A percentile compares a stretch with the other conserved stretches of the same genome.
Conservation (phyloP, 2,329 filamentous ascomycete species). For the Fusarium sp. region DNA sequence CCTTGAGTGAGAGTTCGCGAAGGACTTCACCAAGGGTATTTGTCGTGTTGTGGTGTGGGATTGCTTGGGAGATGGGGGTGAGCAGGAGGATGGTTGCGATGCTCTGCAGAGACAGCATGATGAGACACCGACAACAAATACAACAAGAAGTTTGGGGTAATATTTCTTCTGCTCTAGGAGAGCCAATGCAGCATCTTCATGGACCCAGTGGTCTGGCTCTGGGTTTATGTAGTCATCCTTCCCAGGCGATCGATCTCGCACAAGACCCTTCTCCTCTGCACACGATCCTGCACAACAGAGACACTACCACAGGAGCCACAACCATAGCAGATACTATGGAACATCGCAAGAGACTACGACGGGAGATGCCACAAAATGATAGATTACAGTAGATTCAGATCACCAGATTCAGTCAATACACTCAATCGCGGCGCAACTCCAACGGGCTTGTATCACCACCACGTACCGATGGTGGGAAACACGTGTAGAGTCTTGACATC, state of each 20-base stretch:
- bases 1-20: not conserved
- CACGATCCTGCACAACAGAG: constrained; percentile 3
- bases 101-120: not conserved
- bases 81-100: constrained; percentile 5
- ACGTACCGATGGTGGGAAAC: not conserved
- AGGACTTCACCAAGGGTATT: not conserved
- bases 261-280: not conserved
- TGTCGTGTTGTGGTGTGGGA: not conserved
- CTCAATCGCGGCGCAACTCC: constrained; percentile 22
- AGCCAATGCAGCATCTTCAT: too few species aligned
- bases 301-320: too few species aligned
- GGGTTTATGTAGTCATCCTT: constrained; percentile 34
- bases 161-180: too few species aligned
- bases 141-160: too few species aligned
- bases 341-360: too few species aligned
- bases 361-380: too few species aligned
- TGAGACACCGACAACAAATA: not conserved
- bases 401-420: too few species aligned
- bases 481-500: not conserved
- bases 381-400: too few species aligned
- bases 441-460: constrained; percentile 10
- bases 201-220: not conserved
- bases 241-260: constrained; percentile 3
- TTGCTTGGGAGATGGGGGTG: not conserved
- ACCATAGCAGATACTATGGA: too few species aligned